Conservation (phyloP, 1,284 basidiomycete genomes). For the Puccinia novopanici region DNA sequence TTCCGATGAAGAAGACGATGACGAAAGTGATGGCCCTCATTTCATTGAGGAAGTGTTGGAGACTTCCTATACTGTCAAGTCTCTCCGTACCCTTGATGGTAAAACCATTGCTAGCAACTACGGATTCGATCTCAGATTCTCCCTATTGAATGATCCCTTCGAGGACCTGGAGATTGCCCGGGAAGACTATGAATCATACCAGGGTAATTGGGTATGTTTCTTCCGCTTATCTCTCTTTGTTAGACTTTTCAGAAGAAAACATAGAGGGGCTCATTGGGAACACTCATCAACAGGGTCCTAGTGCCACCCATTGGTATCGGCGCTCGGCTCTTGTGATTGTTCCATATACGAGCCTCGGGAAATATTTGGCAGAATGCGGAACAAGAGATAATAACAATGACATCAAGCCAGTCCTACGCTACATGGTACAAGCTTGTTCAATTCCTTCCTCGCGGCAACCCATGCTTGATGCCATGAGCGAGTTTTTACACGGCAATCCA, state of each 20-base stretch:
- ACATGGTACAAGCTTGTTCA: background rate
- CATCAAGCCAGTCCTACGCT: background rate
- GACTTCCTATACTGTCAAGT: background rate
- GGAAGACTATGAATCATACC: background rate
- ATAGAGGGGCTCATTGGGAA: background rate
- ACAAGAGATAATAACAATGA: background rate
- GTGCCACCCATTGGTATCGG: constrained; percentile 20
- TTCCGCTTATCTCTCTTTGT: background rate
- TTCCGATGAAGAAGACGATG: background rate
- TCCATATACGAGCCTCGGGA: background rate
- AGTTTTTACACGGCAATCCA: background rate
- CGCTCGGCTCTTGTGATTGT: background rate
- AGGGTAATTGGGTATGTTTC: constrained; percentile 8
- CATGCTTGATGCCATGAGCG: background rate
- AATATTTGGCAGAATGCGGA: background rate
- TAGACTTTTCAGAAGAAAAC: background rate
- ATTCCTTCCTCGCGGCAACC: background rate
- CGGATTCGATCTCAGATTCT: background rate
- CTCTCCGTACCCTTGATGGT: constrained; percentile 5
- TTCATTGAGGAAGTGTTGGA: background rate
- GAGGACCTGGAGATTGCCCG: background rate
- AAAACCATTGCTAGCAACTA: background rate
- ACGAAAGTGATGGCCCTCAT: too few relatives aligned
- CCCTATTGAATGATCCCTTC: background rate
- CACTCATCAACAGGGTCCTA: background rate